A percentile compares a stretch with the other conserved stretches of the same genome.
These are phyloP conservation scores for Ailanthus altissimus DNA, from an alignment of 345 rosid species.

Conservation along the genomic window DNA sequence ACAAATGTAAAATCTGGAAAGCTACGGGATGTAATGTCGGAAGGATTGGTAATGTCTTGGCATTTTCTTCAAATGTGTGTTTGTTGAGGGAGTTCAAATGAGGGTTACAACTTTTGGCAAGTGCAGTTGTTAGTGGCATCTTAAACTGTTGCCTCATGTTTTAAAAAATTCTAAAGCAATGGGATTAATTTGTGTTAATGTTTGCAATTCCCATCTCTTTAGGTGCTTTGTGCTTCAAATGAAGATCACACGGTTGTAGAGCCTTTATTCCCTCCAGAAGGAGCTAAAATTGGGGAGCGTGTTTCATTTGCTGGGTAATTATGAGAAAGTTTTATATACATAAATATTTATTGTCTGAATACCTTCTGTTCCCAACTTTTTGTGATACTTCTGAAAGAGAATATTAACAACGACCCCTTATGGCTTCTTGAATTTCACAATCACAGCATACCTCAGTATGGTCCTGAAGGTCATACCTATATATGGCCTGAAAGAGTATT, in stretches of 20 bases:
- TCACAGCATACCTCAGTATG: background rate
- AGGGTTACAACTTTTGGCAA: background rate
- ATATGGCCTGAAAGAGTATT: background rate
- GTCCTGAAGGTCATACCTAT: background rate
- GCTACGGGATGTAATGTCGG: slow-evolving; percentile 87
- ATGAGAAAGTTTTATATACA: background rate
- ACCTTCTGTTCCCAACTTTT: background rate
- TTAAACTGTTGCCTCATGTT: background rate
- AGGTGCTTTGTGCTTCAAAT: slow-evolving; percentile 92
- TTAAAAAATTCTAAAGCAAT: slow-evolving; percentile 1
- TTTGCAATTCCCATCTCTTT: slow-evolving; percentile 27
- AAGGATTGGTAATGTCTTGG: slow-evolving; percentile 77
- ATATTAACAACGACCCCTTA: background rate
- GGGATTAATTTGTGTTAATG: slow-evolving; percentile 10
- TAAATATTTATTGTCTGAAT: background rate
- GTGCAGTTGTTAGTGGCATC: background rate
- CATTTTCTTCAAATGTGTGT: slow-evolving; percentile 3
- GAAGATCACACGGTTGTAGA: slow-evolving; percentile 81
- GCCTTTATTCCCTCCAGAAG: slow-evolving; percentile 86
- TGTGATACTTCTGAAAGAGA: background rate
- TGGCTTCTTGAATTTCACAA: background rate
- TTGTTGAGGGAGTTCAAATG: background rate
- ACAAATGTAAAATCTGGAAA: slow-evolving; percentile 99
- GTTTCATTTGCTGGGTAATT: slow-evolving; percentile 77
- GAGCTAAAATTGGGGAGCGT: slow-evolving; percentile 72